Evolutionary conservation across 805 yeast genomes (phyloP), one percentile per base, ranked within the genome.

Genomic region (Barnettozyma sucrosica): DNA sequence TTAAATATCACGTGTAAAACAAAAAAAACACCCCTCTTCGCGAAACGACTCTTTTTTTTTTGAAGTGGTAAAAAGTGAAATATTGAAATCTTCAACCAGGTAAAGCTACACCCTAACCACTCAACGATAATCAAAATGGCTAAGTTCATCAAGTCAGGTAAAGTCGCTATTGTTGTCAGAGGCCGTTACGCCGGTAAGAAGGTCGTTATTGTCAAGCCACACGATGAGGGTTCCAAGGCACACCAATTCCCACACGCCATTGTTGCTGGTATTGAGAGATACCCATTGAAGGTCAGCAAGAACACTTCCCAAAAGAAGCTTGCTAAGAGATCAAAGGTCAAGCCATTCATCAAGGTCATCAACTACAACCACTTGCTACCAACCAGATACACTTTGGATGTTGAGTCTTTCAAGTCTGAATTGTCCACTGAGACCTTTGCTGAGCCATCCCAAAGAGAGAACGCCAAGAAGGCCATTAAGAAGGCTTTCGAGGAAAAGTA

Each of bases 111-210:
- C 45, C 41, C 51, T 51, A 48, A 44, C 43, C 43, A 49, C 44
- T 39, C 45, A 44, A 40, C 52, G 44, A 43, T 38, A 44, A 30
- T 33, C 45, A 66, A 66, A 77, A 90, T 89, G 97, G 96, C 96
- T 80, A 93, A 93, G 80, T 92, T 93, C 85, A 84, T 93, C 79
- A 93, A 92, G 83, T 87, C 98, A 72, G 97, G 97, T 83, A 59
- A 57, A 51, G 98, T 92, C 85, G 97, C 90, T 83, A 83, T 75
- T 46, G 58, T 57, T 51, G 61, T 57, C 51, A 55, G 59, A 54
- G 99, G 99, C 71, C 93, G 99, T 81, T 92, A 82, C 89, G 99
- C 99, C 74, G 99, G 99, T 82, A 92, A 90, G 88, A 93, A 93
- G 86, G 99, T 93, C 64, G 99, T 93, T 74, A 89, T 93, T 71